Evolutionary conservation across 192 early-diverging fungal genomes (phyloP).

Genomic region (Radiomyces spectabilis): DNA sequence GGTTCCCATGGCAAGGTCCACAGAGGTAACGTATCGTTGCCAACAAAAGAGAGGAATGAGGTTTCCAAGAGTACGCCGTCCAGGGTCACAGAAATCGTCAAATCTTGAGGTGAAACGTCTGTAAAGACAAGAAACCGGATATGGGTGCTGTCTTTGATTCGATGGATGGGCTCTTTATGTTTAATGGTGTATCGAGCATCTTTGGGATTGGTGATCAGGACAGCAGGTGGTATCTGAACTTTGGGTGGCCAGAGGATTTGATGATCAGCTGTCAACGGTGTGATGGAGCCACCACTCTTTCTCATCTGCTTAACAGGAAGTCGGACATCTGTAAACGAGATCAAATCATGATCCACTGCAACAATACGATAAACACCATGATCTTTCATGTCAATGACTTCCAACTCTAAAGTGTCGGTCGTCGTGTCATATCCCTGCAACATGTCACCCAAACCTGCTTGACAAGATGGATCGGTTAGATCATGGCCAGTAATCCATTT

Average conservation of each 20-base stretch:
- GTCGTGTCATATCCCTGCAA: constrained; percentile 54
- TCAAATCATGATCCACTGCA: constrained; percentile 78
- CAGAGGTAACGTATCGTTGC: constrained; percentile 53
- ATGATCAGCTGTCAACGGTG: background rate
- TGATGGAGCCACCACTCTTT: background rate
- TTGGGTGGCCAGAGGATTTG: constrained; percentile 22
- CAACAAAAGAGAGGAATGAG: constrained; percentile 33
- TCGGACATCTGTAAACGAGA: constrained; percentile 70
- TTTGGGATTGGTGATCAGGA: constrained; percentile 87
- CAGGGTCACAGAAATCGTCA: constrained; percentile 36
- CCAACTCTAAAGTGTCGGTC: constrained; percentile 68
- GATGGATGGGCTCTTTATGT: constrained; percentile 57
- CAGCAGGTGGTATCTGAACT: constrained; percentile 46
- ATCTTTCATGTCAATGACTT: constrained; percentile 84
- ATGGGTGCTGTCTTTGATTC: constrained; percentile 52
- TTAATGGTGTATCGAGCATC: constrained; percentile 68
- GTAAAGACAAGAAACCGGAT: constrained; percentile 76
- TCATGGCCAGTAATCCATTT: no score
- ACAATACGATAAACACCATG: constrained; percentile 78
- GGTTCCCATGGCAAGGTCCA: constrained; percentile 71
- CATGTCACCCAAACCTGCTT: constrained; percentile 38
- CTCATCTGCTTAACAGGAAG: constrained; percentile 50
- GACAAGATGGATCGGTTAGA: background rate
- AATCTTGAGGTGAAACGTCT: constrained; percentile 21
- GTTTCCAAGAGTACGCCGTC: constrained; percentile 42